A percentile compares a stretch with the other conserved stretches of the same genome.
These are phyloP conservation scores for Penicillium sp. DNA, from an alignment of 2,329 filamentous ascomycete species.

Conservation along the genomic window DNA sequence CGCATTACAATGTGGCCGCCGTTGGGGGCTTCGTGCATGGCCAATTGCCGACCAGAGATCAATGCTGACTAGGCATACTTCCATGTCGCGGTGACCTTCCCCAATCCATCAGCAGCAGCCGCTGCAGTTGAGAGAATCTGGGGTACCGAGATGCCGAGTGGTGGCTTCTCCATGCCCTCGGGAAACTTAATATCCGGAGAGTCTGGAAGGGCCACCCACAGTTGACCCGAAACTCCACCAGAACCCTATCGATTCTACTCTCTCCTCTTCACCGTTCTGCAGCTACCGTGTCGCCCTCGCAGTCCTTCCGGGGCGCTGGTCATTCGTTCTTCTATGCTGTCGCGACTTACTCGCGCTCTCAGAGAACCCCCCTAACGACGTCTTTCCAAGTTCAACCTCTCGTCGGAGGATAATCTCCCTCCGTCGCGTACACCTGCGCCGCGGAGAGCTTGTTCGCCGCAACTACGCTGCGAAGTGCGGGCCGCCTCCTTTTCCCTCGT, in stretches of 20 bases:
- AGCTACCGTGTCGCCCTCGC: constrained; percentile 4
- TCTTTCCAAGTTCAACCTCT: constrained; percentile 3
- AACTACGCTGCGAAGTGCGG: constrained; percentile 17
- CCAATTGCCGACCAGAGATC: constrained; percentile 11
- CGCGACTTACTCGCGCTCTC: background rate
- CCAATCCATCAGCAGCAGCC: constrained; percentile 1
- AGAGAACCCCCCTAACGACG: background rate
- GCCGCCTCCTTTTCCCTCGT: constrained; percentile 17
- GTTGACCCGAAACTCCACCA: constrained; percentile 22
- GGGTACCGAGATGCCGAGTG: constrained; percentile 19
- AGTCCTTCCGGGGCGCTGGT: constrained; percentile 3
- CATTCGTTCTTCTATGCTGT: background rate
- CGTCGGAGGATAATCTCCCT: constrained; percentile 20
- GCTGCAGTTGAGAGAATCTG: constrained; percentile 10
- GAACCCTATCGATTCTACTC: constrained; percentile 19
- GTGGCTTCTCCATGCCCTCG: constrained; percentile 25
- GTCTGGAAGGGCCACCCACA: constrained; percentile 6
- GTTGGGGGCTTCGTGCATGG: constrained; percentile 4
- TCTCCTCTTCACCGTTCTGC: constrained; percentile 12
- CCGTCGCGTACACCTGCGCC: constrained; percentile 19
- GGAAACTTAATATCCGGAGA: constrained; percentile 24
- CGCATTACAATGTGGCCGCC: background rate
- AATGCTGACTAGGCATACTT: constrained; percentile 4
- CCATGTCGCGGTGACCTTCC: constrained; percentile 16
- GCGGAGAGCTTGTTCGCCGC: constrained; percentile 20